A percentile compares a stretch with the other conserved stretches of the same genome.
Conservation (phyloP, 2,329 filamentous ascomycete genomes). For the Venturia carpophila region DNA sequence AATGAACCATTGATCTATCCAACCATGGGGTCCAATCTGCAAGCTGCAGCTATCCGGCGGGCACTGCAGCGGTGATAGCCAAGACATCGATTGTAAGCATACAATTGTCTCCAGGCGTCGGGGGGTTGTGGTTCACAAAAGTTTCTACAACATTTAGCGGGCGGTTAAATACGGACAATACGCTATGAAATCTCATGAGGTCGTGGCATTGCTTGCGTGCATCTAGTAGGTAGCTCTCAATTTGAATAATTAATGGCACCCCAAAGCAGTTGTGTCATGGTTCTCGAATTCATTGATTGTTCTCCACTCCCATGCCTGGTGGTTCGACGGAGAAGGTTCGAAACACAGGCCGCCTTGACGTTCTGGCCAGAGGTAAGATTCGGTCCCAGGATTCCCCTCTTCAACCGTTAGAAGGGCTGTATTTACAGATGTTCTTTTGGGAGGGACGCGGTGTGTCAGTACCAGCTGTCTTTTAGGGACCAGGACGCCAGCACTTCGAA, state of each 20-base stretch:
- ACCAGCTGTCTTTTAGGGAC: background rate
- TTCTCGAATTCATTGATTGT: background rate
- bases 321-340: background rate
- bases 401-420: background rate
- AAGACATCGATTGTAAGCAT: slow-evolving; percentile 1
- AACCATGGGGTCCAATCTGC: background rate
- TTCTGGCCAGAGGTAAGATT: background rate
- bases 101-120: background rate
- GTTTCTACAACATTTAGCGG: slow-evolving; percentile 4
- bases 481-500: background rate
- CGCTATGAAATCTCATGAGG: background rate
- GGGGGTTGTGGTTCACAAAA: slow-evolving; percentile 7
- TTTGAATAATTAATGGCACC: background rate
- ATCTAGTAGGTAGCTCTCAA: slow-evolving; percentile 10
- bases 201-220: slow-evolving; percentile 7
- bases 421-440: background rate
- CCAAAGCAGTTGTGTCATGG: background rate
- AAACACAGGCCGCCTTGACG: background rate
- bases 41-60: background rate
- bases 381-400: background rate
- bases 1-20: slow-evolving; percentile 7
- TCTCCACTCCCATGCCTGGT: background rate
- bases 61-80: background rate
- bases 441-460: background rate
- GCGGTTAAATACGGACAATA: slow-evolving; percentile 1